Base-by-base conservation (phyloP, 2,329 filamentous ascomycete species). In the Talaromyces islandicus region DNA sequence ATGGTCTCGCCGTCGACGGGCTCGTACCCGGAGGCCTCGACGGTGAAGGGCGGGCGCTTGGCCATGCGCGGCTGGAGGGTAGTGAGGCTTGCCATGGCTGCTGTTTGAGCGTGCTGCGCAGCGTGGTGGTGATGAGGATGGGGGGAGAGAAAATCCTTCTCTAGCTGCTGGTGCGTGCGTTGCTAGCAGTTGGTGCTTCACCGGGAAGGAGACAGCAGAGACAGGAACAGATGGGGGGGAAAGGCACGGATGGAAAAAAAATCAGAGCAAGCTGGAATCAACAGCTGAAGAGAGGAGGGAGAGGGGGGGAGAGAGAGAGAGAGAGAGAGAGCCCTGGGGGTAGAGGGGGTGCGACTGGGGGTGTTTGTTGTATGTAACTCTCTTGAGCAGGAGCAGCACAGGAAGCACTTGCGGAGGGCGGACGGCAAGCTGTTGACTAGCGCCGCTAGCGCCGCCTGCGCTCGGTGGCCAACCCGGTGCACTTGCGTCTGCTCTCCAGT, bases 1-100 rank as follows among this genome's bases (percentile, higher is more conserved):
- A 91, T 87, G 55, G 92, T 93, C 80, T 96, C 91, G 78, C 91
- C 91, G 6, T 88, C 81, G 63, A 89, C 83, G 67, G 87, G 86
- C 70, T 86, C 77, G 65, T 80, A 85, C 68, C 87, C 89, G 17
- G 88, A 79, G 11, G 83, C 85, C 68, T 94, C 89, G 69, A 92
- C 79, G 60, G 88, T 88, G 79, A 88, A 93, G 14, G 91, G 90
- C 35, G 86, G 83, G 74, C 86, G 85, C 76, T 88, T 87, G 69
- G 83, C 79, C 75, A 84, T 83, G 68, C 80, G 76, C 63, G 78
- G 77, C 61, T 77, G 69, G 59, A 78, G 59, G 46, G 72, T 65
- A 62, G 32, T 29, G 43, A 41, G 57, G 57, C 30, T 29, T 27
- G 60, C 25, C 60, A 61, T 61, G 41, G 19, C 54, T 29, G 19